These are phyloP conservation scores for Geosmithia putterillii DNA, from an alignment of 2,329 filamentous ascomycete genomes.

Conservation along the genomic window DNA sequence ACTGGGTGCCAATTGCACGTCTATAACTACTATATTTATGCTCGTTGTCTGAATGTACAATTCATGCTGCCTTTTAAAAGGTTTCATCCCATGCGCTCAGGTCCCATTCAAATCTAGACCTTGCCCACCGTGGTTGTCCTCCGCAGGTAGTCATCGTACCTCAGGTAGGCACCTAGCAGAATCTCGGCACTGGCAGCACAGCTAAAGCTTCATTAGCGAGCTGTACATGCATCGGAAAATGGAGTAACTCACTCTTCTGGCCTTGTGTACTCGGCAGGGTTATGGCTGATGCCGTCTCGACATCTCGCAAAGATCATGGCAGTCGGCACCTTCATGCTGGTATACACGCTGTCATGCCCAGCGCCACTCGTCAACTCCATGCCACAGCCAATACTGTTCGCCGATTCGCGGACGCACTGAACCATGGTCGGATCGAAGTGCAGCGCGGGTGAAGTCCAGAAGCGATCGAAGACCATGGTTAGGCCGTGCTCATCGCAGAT, in stretches of 20 bases:
- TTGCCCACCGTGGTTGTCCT: too few species aligned
- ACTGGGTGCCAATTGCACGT: too few species aligned
- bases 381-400: slow-evolving; percentile 32
- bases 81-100: too few species aligned
- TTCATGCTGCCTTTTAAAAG: too few species aligned
- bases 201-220: too few species aligned
- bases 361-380: slow-evolving; percentile 46
- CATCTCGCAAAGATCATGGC: slow-evolving; percentile 26
- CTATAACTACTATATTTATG: too few species aligned
- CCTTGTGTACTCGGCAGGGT: slow-evolving; percentile 21
- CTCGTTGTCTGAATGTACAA: too few species aligned
- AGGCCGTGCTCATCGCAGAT: slow-evolving; percentile 3
- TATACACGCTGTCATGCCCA: slow-evolving; percentile 24
- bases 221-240: too few species aligned
- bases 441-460: slow-evolving; percentile 28
- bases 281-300: slow-evolving; percentile 22
- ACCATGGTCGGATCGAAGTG: slow-evolving; percentile 36
- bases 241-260: slow-evolving; percentile 17
- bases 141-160: slow-evolving; percentile 7
- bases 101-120: too few species aligned
- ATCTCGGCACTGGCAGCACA: slow-evolving; percentile 15
- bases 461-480: too few species aligned
- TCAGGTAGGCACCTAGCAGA: slow-evolving; percentile 11
- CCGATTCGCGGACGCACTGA: too few species aligned
- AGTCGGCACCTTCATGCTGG: slow-evolving; percentile 18